Base-by-base conservation (phyloP, 768 basidiomycete genomes). In the Candolleomyces efflorescens region DNA sequence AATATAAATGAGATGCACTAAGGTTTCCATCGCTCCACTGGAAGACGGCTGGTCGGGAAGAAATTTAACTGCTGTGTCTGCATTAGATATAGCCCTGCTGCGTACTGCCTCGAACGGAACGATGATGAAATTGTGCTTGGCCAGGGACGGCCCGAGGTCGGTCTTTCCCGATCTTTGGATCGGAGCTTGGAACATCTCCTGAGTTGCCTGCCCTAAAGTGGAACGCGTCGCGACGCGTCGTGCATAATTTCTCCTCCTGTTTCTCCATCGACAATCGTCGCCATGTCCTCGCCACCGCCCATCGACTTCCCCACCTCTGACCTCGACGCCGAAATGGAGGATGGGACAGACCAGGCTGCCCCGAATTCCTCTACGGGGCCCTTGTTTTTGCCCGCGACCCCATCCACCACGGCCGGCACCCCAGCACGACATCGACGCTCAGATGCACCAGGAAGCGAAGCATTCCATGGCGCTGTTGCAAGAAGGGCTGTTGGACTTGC, bases 291-390 rank as follows among this genome's bases (percentile, higher is more conserved):
- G 43, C 85, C 84, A 23, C 84, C 84, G 18, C 74, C 79, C 36
- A 69, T 86, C 39, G 83, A 87, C 62, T 86, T 86, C 65, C 85
- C 85, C 3, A 77, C 83, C 1, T 86, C 84, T 5, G 86, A 86
- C 53, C 64, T 74, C 60, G 79, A 79, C 65, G 81, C 83, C 67
- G 73, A 82, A n/a, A 84, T 84, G 82, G 75, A 71, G 26, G 75
- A 69, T 32, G 13, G 58, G 61, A 58, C 60, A 27, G 58, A 53
- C 23, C 59, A 62, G 53, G 54, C 59, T 9, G 63, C 78, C 60
- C 71, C 75, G 2, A 68, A 75, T 44, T 77, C 75, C 1, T 69
- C 74, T 1, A 64, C 69, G 20, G 69, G 76, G 26, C 81, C 80
- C 39, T 76, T 86, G 39, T 85, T 86, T 63, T 72, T 85, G 3